Conservation (phyloP, 1,139 yeast species). For the Blastobotrys serpentis region DNA sequence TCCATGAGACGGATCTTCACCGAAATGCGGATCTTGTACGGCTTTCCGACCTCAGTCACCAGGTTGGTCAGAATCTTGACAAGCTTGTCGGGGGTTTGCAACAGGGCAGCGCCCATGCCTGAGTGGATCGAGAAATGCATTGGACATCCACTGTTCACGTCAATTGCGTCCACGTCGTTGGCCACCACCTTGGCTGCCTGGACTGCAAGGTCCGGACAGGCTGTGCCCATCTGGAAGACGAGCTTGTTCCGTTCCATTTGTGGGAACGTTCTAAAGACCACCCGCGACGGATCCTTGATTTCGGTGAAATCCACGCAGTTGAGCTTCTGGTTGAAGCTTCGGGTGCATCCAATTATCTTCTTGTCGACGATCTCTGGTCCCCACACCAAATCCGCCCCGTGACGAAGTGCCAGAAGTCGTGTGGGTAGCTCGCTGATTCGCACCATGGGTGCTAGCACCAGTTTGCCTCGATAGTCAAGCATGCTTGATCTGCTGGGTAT, state of each 20-base stretch:
- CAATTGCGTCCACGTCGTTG: constrained; percentile 86
- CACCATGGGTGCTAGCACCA: constrained; percentile 92
- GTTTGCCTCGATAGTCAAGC: constrained; percentile 50
- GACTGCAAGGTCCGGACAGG: constrained; percentile 81
- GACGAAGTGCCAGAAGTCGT: constrained; percentile 67
- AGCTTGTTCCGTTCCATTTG: constrained; percentile 58
- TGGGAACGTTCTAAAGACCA: constrained; percentile 74
- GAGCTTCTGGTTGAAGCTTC: constrained; percentile 51
- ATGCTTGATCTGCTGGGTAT: constrained; percentile 18
- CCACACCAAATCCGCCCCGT: constrained; percentile 97
- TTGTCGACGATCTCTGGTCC: constrained; percentile 89
- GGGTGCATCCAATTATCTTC: constrained; percentile 66
- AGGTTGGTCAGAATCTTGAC: constrained; percentile 64
- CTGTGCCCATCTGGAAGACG: constrained; percentile 88
- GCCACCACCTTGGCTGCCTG: constrained; percentile 80
- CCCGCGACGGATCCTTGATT: constrained; percentile 37
- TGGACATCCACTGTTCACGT: constrained; percentile 95
- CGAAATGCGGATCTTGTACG: constrained; percentile 75
- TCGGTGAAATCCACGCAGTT: constrained; percentile 39
- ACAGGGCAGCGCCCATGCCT: constrained; percentile 96
- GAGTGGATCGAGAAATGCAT: constrained; percentile 63
- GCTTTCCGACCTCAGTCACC: constrained; percentile 77
- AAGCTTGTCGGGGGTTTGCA: constrained; percentile 75
- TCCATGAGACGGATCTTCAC: constrained; percentile 83
- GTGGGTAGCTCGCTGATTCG: constrained; percentile 93